Evolutionary conservation across 1,284 basidiomycete genomes (phyloP).

Genomic region (Xerocomus amazonicus): DNA sequence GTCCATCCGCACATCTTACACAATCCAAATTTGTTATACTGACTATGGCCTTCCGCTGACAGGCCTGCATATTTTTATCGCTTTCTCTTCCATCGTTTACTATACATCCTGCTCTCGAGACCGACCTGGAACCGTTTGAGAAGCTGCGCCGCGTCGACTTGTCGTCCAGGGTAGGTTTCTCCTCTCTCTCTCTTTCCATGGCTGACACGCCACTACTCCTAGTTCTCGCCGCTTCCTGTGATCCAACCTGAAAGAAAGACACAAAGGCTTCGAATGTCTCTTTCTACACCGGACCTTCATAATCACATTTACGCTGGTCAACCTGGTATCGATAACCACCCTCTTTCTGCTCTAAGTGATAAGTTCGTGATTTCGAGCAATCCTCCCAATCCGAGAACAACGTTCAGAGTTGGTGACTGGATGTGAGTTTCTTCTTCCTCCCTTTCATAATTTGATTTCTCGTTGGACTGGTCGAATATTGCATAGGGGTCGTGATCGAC

Average conservation of each 20-base stretch:
- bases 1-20: neutral
- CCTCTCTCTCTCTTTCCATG: neutral
- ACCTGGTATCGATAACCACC: constrained; percentile 5
- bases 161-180: constrained; percentile 32
- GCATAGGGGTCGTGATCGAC: constrained; percentile 19
- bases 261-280: constrained; percentile 35
- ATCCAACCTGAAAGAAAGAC: constrained; percentile 22
- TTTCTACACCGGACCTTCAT: constrained; percentile 38
- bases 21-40: constrained; percentile 17
- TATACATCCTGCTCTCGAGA: constrained; percentile 53
- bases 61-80: constrained; percentile 55
- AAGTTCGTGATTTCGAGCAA: constrained; percentile 65
- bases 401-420: constrained; percentile 74
- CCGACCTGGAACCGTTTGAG: constrained; percentile 55
- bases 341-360: constrained; percentile 11
- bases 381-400: constrained; percentile 69
- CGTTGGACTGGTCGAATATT: constrained; percentile 4
- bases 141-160: constrained; percentile 50
- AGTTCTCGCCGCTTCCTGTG: constrained; percentile 24
- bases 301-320: constrained; percentile 11
- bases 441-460: constrained; percentile 25
- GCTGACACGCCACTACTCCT: neutral
- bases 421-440: constrained; percentile 63
- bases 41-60: constrained; percentile 15
- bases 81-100: constrained; percentile 46